Conservation (phyloP, 2,329 filamentous ascomycete genomes). For the Colletotrichum tropicicola region DNA sequence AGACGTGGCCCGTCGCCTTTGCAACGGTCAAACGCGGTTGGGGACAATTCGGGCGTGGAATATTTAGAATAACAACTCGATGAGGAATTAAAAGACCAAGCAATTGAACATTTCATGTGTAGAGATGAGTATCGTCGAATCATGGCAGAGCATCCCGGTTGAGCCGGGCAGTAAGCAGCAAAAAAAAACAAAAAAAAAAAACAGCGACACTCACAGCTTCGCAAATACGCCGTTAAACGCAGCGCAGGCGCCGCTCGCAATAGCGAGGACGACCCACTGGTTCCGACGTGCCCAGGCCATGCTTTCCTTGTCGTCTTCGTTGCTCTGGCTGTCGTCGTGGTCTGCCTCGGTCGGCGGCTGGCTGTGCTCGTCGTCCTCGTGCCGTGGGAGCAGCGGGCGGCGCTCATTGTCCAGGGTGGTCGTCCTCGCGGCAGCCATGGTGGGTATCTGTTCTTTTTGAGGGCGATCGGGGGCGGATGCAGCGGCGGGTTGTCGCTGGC, state of each 20-base stretch:
- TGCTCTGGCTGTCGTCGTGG: not conserved
- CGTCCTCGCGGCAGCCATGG: constrained; percentile 31
- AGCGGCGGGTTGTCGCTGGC: constrained; percentile 33
- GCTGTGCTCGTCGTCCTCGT: constrained; percentile 20
- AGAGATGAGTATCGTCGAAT: not conserved
- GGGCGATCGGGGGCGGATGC: constrained; percentile 9
- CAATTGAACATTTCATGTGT: too few species aligned
- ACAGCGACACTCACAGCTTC: constrained; percentile 69
- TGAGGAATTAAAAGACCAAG: too few species aligned
- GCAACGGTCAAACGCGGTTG: too few species aligned
- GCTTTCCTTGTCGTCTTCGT: not conserved
- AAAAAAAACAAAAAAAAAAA: not conserved
- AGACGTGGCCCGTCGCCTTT: too few species aligned
- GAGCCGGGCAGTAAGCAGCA: not conserved
- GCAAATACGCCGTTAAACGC: constrained; percentile 86
- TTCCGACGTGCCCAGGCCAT: constrained; percentile 41
- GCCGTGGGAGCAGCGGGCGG: constrained; percentile 33
- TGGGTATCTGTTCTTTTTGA: constrained; percentile 29
- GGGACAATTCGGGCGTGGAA: too few species aligned
- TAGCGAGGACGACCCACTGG: constrained; percentile 74
- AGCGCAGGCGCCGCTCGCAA: constrained; percentile 80
- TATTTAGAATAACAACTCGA: too few species aligned
- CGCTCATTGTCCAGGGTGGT: constrained; percentile 33
- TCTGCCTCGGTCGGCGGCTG: constrained; percentile 8
- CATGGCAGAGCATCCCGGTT: not conserved